Evolutionary conservation across 495 filamentous ascomycete species (phyloP), one percentile per base, ranked within the genome.

Genomic region (Haplographium delicatum): DNA sequence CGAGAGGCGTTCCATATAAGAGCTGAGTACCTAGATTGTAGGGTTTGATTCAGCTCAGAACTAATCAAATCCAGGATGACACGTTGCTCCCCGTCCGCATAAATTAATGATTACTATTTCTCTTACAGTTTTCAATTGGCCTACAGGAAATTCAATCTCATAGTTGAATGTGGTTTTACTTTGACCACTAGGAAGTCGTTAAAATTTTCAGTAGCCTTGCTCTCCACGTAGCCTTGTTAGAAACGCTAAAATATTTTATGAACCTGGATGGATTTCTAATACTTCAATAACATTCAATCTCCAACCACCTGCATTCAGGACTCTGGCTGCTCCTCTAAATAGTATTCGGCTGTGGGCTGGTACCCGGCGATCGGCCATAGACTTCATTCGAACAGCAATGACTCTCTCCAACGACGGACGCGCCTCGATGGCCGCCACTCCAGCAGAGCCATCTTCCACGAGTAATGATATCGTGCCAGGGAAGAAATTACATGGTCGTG

Each of bases 401-500:
- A 50, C 44, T n/a, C 25, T 42, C 4, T 53, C 49, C 15, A 38
- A 51, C n/a, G 44, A 55, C 4, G 33, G 42, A 23, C n/a, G 42
- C 20, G 54, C 50, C 54, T 50, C 44, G 41, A 49, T 46, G 46
- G 34, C 50, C 27, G 28, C 22, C 4, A 15, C 13, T n/a, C 18
- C 48, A 22, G 23, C 47, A 30, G 19, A 30, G 7, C 28, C 47
- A 8, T 33, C 26, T 10, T 20, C 38, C 8, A 48, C 22, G 1
- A 51, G 28, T 39, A 53, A 24, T 40, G 23, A n/a, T 20, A 18
- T 18, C 6, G 19, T 22, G 22, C 11, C 41, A 10, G 16, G 2
- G 16, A 49, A 65, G 48, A 95, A 91, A 62, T 71, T 95, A 1
- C 78, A 83, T 53, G 93, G 93, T 5, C 75, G 94, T 16, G 84